Conservation (phyloP, 495 filamentous ascomycete genomes). For the Penicillium ucsense region DNA sequence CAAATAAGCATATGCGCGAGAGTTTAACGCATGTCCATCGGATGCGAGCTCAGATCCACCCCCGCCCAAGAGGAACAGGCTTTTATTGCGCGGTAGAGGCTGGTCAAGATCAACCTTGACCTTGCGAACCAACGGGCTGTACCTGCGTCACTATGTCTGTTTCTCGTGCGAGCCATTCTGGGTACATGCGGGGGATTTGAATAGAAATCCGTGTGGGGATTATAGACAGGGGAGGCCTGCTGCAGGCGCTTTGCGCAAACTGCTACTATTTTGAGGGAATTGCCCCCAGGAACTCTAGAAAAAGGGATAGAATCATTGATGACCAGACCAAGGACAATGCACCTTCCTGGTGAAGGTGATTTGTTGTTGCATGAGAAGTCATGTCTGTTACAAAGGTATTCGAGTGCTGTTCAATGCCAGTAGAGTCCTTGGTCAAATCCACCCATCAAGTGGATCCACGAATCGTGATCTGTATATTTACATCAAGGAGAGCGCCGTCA, state of each 20-base stretch:
- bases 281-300: no score
- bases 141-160: no score
- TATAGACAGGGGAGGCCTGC: no score
- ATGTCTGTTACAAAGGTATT: no score
- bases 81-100: not conserved
- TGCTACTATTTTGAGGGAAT: no score
- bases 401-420: not conserved
- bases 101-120: not conserved
- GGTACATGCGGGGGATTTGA: no score
- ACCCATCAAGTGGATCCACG: conserved; percentile 5
- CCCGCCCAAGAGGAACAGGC: no score
- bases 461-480: conserved; percentile 11
- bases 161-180: no score
- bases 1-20: conserved; percentile 21
- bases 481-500: conserved; percentile 14
- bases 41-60: no score
- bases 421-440: conserved; percentile 2
- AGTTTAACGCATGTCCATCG: not conserved
- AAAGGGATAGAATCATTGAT: no score
- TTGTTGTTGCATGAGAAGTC: not conserved
- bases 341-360: conserved; percentile 7
- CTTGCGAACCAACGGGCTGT: not conserved
- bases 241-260: no score
- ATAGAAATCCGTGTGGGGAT: no score
- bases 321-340: not conserved